Base-by-base conservation (phyloP, 345 rosid species). In the Eucalyptus albens region DNA sequence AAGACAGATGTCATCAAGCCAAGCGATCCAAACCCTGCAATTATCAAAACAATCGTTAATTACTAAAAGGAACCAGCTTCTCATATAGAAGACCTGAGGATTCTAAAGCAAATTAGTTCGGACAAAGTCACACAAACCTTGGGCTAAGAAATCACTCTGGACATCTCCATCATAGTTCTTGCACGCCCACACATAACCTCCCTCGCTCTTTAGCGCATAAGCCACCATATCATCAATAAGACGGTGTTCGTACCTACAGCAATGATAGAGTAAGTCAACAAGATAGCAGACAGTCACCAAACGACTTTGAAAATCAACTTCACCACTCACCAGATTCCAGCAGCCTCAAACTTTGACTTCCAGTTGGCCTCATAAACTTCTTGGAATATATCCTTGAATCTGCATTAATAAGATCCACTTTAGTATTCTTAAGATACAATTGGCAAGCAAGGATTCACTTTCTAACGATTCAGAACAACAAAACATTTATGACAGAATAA, bases 141-240 rank as follows among this genome's bases (percentile, higher is more conserved):
- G 99, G 81, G 99, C 99, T 83, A 98, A 89, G 94, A 97, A 97
- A 95, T 98, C 99, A 91, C 99, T 98, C 90, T 98, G 99, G 88
- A 98, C 99, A 94, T 98, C 99, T 90, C 99, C 99, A 94, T 97
- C 99, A 92, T 97, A 97, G 93, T 97, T 97, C 92, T 97, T 97
- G 95, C 99, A 98, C 17, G 99, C 99, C 99, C 99, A 98, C 40
- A 98, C 99, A 88, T 97, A 98, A 88, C 98, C 99, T 89, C 99
- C 99, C 87, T 97, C 99, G 49, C 99, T 98, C 95, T 97, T 98
- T 50, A 98, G 91, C 49, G 98, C 98, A 92, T 97, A 98, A 40
- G 99, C 99, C 86, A 98, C 99, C 99, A 98, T 98, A 92, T 98
- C 99, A 92, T 98, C 99, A 89, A 98, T 98, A 88, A 98, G 97